Conservation (phyloP, 75 land plant species). For the Cryptomeria japonica region DNA sequence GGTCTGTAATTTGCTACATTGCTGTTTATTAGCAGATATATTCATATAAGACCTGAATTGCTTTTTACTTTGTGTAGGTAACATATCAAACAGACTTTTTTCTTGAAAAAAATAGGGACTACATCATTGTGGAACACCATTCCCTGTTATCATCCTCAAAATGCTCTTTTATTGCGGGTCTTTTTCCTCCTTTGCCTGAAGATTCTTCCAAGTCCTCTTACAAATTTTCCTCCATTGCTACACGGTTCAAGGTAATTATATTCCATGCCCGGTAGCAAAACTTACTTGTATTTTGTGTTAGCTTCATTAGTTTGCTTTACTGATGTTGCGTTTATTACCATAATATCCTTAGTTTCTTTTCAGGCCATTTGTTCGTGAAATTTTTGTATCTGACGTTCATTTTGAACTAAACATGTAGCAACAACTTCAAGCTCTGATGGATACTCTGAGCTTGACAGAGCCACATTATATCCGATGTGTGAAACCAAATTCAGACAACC, state of each 20-base stretch:
- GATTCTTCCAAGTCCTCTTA: slow-evolving; percentile 88
- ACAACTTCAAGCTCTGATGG: slow-evolving; percentile 98
- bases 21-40: not conserved
- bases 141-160: slow-evolving; percentile 84
- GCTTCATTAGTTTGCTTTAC: not conserved
- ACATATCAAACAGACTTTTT: slow-evolving; percentile 93
- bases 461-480: slow-evolving; percentile 98
- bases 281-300: not conserved
- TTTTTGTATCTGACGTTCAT: not conserved
- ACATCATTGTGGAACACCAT: slow-evolving; percentile 92
- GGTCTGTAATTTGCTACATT: not conserved
- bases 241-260: slow-evolving; percentile 82
- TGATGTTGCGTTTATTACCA: not conserved
- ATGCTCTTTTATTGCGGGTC: slow-evolving; percentile 79
- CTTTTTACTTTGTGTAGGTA: slow-evolving; percentile 54
- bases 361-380: not conserved
- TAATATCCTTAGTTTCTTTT: not conserved
- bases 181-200: slow-evolving; percentile 70
- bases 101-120: slow-evolving; percentile 96
- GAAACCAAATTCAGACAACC: slow-evolving; percentile 89
- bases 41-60: not conserved
- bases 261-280: not conserved
- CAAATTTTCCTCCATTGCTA: slow-evolving; percentile 88
- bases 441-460: slow-evolving; percentile 78
- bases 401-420: slow-evolving; percentile 50